A percentile compares a stretch with the other conserved stretches of the same genome.
Conservation (phyloP, 2,329 filamentous ascomycete genomes). For the Monosporascus sp. region DNA sequence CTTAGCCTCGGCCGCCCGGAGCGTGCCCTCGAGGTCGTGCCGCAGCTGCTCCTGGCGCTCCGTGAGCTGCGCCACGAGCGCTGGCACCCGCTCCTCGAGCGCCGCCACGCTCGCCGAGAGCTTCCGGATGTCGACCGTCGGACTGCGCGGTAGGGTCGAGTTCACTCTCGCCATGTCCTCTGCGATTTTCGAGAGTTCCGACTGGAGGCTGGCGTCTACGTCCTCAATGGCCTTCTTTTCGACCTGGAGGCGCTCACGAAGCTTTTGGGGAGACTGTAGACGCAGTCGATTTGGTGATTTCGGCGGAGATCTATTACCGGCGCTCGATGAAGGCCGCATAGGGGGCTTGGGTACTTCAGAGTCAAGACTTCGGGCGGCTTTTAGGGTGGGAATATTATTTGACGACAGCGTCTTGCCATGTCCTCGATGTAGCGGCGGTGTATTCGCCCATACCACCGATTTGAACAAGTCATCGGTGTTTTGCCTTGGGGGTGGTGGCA, state of each 20-base stretch:
- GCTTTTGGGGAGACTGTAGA: slow-evolving; percentile 65
- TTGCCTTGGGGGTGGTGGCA: slow-evolving; percentile 32
- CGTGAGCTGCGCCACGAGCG: slow-evolving; percentile 52
- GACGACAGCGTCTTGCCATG: slow-evolving; percentile 48
- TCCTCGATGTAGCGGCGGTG: slow-evolving; percentile 15
- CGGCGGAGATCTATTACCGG: slow-evolving; percentile 25
- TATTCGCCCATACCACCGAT: slow-evolving; percentile 10
- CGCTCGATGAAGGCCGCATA: slow-evolving; percentile 29
- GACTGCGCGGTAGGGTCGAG: slow-evolving; percentile 30
- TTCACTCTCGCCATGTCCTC: slow-evolving; percentile 66
- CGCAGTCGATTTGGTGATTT: slow-evolving; percentile 50
- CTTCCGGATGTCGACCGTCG: slow-evolving; percentile 39
- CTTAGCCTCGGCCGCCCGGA: slow-evolving; percentile 71
- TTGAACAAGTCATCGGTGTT: slow-evolving; percentile 28
- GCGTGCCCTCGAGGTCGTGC: slow-evolving; percentile 63
- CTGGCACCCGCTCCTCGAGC: slow-evolving; percentile 63
- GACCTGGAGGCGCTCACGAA: slow-evolving; percentile 77
- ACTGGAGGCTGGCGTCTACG: slow-evolving; percentile 63
- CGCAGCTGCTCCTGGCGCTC: slow-evolving; percentile 59
- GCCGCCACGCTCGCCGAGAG: slow-evolving; percentile 54
- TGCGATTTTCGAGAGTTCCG: slow-evolving; percentile 73
- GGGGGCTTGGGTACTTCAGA: slow-evolving; percentile 20
- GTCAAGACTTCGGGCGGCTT: slow-evolving; percentile 30
- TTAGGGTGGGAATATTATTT: slow-evolving; percentile 50
- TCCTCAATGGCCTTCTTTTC: slow-evolving; percentile 71